Evolutionary conservation across 345 rosid genomes (phyloP), one percentile per base, ranked within the genome.

Genomic region (Combretum micranthum): DNA sequence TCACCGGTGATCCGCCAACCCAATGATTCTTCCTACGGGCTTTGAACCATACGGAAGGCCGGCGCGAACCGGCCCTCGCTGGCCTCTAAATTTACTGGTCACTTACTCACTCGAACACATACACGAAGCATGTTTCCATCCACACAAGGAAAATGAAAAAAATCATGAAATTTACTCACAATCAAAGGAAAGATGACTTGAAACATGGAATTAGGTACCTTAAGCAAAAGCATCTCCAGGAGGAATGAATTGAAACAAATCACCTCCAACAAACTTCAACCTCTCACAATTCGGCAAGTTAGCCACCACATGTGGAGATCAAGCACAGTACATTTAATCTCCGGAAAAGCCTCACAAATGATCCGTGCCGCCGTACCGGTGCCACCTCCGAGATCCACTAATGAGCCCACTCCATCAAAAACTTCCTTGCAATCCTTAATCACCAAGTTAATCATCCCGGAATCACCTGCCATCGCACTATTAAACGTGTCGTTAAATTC

Each of bases 311-410:
- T 65, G 78, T 15, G 84, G 80, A 76, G 72, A 32, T 79, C 82
- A 13, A 79, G 20, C 45, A 79, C 83, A 0, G 70, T 73, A 67
- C 81, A 78, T 55, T 66, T 66, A 43, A 78, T 45, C 7, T 21
- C 21, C 0, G 82, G 84, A 18, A 54, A 69, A 10, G 56, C 66
- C 47, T 70, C 57, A 18, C 76, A 53, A 26, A 82, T 43, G 50
- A 57, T 57, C 71, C 63, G 69, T 22, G 82, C 68, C 15, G 74
- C 49, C 1, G 69, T 42, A 42, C 87, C 80, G 0, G 69, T 79
- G 2, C 87, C 78, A 15, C 83, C 84, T 1, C 82, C 82, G 3
- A 76, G 84, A 47, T 82, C 84, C 20, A 76, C 76, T 46, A 78
- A 3, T 20, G 83, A 72, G 14, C 4, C 51, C 61, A 75, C 23